A percentile compares a stretch with the other conserved stretches of the same genome.
Evolutionary conservation across 768 basidiomycete species (phyloP).

Genomic region (Boletus reticulatus): DNA sequence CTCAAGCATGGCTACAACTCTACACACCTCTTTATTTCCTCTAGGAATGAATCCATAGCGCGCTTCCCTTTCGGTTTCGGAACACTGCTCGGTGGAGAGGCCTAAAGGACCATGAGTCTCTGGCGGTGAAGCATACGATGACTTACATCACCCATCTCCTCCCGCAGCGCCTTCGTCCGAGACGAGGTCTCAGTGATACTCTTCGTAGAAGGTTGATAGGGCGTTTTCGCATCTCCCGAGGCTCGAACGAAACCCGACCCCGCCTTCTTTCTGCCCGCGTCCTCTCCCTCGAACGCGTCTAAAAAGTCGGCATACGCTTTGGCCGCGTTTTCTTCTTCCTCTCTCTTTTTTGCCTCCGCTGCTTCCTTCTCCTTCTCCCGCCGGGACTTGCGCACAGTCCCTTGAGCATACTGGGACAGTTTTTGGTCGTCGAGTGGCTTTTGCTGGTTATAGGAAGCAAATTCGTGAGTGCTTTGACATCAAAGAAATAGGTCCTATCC

Average conservation of each 20-base stretch:
- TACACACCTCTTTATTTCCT: conserved; percentile 88
- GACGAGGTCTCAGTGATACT: conserved; percentile 29
- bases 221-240: conserved; percentile 36
- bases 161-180: conserved; percentile 30
- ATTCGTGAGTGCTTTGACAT: conserved; percentile 58
- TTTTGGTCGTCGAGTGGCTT: conserved; percentile 85
- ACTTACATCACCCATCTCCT: conserved; percentile 33
- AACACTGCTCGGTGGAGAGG: conserved; percentile 52
- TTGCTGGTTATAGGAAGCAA: conserved; percentile 60
- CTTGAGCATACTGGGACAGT: conserved; percentile 80
- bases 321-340: conserved; percentile 78
- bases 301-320: conserved; percentile 83
- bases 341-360: conserved; percentile 83
- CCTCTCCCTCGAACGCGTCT: conserved; percentile 79
- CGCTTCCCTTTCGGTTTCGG: conserved; percentile 90
- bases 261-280: conserved; percentile 45
- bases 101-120: conserved; percentile 33
- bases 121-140: not conserved
- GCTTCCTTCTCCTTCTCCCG: conserved; percentile 92
- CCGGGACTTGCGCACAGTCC: conserved; percentile 84
- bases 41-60: conserved; percentile 94
- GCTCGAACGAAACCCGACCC: conserved; percentile 64
- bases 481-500: conserved; percentile 64
- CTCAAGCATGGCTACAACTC: not conserved
- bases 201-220: conserved; percentile 44